Evolutionary conservation across 2,329 filamentous ascomycete genomes (phyloP).

Genomic region (Colletotrichum agaves): DNA sequence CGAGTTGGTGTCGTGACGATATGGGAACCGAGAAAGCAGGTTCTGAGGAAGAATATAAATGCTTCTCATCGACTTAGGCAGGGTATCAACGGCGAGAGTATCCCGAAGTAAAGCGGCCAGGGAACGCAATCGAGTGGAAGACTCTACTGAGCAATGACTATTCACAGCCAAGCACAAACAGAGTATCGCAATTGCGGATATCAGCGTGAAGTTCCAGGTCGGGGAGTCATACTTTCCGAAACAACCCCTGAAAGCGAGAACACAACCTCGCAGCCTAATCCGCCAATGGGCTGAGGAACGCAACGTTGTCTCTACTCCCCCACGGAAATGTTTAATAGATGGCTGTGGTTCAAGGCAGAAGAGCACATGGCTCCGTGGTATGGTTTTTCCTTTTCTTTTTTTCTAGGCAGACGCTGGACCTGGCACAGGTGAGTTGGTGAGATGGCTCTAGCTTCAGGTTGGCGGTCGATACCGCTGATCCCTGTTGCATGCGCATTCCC

Average conservation of each 20-base stretch:
- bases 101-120: constrained; percentile 3
- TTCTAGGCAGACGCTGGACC: constrained; percentile 9
- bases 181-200: constrained; percentile 2
- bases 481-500: constrained; percentile 5
- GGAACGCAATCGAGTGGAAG: constrained; percentile 4
- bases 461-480: not conserved
- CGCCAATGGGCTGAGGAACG: constrained; percentile 3
- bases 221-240: constrained; percentile 12
- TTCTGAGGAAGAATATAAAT: constrained; percentile 12
- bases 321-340: constrained; percentile 1
- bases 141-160: not conserved
- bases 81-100: not conserved
- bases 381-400: not conserved
- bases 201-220: constrained; percentile 18
- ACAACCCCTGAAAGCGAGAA: constrained; percentile 2
- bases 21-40: not conserved
- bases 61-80: not conserved
- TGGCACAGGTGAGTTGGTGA: not conserved
- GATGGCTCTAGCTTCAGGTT: not conserved
- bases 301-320: not conserved
- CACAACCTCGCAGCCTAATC: not conserved
- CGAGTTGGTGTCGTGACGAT: constrained; percentile 3
- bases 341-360: constrained; percentile 11
- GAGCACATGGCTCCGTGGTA: not conserved
- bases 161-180: not conserved